Conservation (phyloP, 306 rosid genomes). For the Potentilla sterilis region DNA sequence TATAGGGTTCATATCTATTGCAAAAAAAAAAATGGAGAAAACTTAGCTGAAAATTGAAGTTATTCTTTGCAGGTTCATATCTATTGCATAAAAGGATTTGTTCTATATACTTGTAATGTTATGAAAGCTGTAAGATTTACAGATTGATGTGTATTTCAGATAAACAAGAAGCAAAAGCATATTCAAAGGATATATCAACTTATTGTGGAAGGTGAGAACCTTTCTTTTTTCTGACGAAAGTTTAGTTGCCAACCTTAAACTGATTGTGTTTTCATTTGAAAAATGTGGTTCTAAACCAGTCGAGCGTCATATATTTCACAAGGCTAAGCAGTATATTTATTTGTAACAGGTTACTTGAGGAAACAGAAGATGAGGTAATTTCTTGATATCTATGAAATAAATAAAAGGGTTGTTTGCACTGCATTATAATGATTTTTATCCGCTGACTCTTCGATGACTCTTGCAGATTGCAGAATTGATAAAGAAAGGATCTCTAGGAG, state of each 20-base stretch:
- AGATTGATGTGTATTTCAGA: slow-evolving; percentile 31
- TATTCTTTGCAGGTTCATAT: not conserved
- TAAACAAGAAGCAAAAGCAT: slow-evolving; percentile 88
- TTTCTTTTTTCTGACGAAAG: not conserved
- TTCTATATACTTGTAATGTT: not conserved
- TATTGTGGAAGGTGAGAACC: slow-evolving; percentile 79
- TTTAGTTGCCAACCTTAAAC: slow-evolving; percentile 4
- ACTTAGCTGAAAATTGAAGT: not conserved
- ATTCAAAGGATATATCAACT: slow-evolving; percentile 77
- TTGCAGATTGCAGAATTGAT: slow-evolving; percentile 79
- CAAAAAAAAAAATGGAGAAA: no score
- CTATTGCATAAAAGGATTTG: not conserved
- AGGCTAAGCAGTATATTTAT: slow-evolving; percentile 41
- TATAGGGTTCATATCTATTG: no score
- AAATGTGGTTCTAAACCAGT: slow-evolving; percentile 12
- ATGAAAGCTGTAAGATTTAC: not conserved
- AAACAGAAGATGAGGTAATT: slow-evolving; percentile 84
- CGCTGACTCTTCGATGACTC: slow-evolving; percentile 9
- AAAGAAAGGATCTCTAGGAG: slow-evolving; percentile 70
- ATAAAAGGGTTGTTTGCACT: slow-evolving; percentile 19
- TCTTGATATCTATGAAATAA: slow-evolving; percentile 4
- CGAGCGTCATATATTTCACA: slow-evolving; percentile 22
- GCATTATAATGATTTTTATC: slow-evolving; percentile 13
- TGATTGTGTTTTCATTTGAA: slow-evolving; percentile 21
- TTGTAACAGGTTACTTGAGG: slow-evolving; percentile 78